Evolutionary conservation across 1,284 basidiomycete genomes (phyloP).

Genomic region (Pyrrhoderma noxium): DNA sequence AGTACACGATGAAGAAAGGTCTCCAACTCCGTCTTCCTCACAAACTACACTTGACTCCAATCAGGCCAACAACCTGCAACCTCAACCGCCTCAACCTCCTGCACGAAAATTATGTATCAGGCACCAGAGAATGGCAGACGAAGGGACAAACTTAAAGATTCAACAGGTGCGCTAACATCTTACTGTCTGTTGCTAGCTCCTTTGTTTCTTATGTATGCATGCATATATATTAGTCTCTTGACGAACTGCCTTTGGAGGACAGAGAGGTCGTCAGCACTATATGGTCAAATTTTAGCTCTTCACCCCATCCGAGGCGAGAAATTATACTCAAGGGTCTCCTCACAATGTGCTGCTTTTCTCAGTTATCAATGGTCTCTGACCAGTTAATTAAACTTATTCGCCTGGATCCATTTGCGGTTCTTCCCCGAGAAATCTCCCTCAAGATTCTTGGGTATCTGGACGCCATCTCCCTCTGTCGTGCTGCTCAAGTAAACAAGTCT

Average conservation of each 20-base stretch:
- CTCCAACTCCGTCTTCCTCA: conserved; percentile 12
- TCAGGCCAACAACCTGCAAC: conserved; percentile 21
- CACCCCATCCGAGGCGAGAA: conserved; percentile 82
- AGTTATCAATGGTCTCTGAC: conserved; percentile 94
- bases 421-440: conserved; percentile 88
- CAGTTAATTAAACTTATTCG: conserved; percentile 89
- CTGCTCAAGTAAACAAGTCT: conserved; percentile 84
- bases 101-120: conserved; percentile 78
- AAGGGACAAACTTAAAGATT: conserved; percentile 86
- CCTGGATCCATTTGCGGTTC: conserved; percentile 88
- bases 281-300: conserved; percentile 97
- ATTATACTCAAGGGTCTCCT: conserved; percentile 95
- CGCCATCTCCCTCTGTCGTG: conserved; percentile 90
- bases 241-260: conserved; percentile 84
- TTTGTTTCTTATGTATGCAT: not conserved
- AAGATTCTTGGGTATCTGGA: conserved; percentile 91
- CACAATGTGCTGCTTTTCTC: conserved; percentile 99
- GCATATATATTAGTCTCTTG: conserved; percentile 66
- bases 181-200: too few species aligned
- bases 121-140: conserved; percentile 97
- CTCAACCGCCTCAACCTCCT: conserved; percentile 33
- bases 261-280: conserved; percentile 86
- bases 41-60: conserved; percentile 1
- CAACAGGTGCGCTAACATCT: conserved; percentile 65
- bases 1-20: conserved; percentile 15